phyloP scores from a whole-genome alignment of 176 grass and related monocot species.

The Carex scoparia region DNA sequence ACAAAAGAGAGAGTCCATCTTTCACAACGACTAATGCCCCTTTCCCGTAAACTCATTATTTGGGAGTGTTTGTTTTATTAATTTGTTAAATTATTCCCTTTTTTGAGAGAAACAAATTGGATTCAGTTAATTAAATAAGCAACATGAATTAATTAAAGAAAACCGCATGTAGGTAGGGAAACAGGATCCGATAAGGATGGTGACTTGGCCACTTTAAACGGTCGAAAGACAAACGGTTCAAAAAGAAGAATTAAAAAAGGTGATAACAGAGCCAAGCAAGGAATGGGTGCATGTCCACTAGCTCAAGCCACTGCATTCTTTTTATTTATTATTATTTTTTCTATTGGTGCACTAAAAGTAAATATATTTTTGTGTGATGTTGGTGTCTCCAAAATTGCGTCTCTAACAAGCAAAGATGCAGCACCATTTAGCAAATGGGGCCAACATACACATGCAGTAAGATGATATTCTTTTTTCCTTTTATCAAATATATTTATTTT shows the following conservation, averaged over 20 bases:
- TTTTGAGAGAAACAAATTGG: too few species aligned
- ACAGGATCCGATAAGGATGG: background rate
- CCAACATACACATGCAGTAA: background rate
- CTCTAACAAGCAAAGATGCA: background rate
- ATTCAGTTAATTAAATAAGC: background rate
- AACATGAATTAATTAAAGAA: background rate
- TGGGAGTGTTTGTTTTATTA: too few species aligned
- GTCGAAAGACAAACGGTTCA: constrained; percentile 8
- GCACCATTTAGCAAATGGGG: background rate
- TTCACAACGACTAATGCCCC: too few species aligned
- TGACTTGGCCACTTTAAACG: constrained; percentile 25
- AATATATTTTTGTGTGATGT: background rate
- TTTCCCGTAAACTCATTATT: too few species aligned
- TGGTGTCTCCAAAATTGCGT: background rate
- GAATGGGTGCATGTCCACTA: constrained; percentile 11
- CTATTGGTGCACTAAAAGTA: background rate
- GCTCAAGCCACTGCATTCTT: constrained; percentile 19
- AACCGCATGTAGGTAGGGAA: background rate
- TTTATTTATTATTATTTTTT: too few species aligned
- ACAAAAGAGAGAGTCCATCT: too few species aligned
- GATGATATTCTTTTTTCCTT: background rate
- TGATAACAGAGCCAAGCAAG: constrained; percentile 3
- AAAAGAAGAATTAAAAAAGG: constrained; percentile 15
- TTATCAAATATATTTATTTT: too few species aligned
- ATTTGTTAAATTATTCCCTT: too few species aligned